Evolutionary conservation across 2,329 filamentous ascomycete species (phyloP).

Genomic region (Penicillium sp.): DNA sequence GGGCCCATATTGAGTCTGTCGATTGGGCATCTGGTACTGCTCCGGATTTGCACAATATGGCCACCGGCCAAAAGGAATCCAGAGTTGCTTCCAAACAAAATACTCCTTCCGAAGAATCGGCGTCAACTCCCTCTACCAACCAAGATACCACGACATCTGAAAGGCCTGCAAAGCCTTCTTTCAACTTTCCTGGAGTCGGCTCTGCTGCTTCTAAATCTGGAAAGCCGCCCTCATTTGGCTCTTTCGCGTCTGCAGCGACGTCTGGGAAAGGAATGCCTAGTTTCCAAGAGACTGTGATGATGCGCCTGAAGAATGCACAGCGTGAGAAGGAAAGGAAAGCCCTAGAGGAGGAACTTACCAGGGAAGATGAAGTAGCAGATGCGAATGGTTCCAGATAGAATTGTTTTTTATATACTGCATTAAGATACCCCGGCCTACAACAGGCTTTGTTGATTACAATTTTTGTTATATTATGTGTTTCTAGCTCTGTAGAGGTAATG

Average conservation of each 20-base stretch:
- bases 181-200: slow-evolving; percentile 42
- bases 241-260: slow-evolving; percentile 42
- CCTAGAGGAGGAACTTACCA: slow-evolving; percentile 57
- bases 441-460: slow-evolving; percentile 1
- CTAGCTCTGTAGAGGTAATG: slow-evolving; percentile 16
- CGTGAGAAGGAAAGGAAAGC: slow-evolving; percentile 55
- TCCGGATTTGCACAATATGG: slow-evolving; percentile 47
- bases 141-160: slow-evolving; percentile 16
- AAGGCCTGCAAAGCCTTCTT: slow-evolving; percentile 32
- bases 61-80: slow-evolving; percentile 11
- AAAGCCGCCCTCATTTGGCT: slow-evolving; percentile 48
- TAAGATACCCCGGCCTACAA: slow-evolving; percentile 31
- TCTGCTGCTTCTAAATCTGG: slow-evolving; percentile 29
- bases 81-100: slow-evolving; percentile 24
- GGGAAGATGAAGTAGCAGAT: slow-evolving; percentile 52
- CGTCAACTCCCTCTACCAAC: neutral
- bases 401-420: slow-evolving; percentile 7
- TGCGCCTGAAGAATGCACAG: slow-evolving; percentile 61
- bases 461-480: neutral
- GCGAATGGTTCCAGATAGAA: slow-evolving; percentile 22
- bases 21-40: slow-evolving; percentile 59
- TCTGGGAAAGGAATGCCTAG: slow-evolving; percentile 40
- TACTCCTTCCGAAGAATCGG: slow-evolving; percentile 7
- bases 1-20: slow-evolving; percentile 57
- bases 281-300: slow-evolving; percentile 57